Evolutionary conservation across 23 red algal species (phyloP), one percentile per base, ranked within the genome.

Genomic region (Agarophyton chilense): DNA sequence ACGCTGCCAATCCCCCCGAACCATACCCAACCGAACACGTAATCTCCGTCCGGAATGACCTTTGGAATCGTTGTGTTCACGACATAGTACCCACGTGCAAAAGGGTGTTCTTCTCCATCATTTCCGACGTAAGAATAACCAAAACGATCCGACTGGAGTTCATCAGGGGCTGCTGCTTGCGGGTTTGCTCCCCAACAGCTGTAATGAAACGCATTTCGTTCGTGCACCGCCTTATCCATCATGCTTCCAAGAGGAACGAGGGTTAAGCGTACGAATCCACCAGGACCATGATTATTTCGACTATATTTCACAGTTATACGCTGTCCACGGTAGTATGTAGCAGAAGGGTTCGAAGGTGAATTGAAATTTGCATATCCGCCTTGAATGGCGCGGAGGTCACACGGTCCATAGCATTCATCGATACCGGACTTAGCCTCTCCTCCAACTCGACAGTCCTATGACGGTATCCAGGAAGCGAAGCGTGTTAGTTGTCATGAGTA

Each of bases 241-340:
- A 77, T 92, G 21, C 51, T 60, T n/a, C 40, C 61, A 16, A 92
- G 26, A n/a, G 89, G 89, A 52, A 92, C 89, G 0, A 92, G 22
- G 22, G 89, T 71, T 17, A 79, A 60, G 18, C 89, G 89, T 21
- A 92, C 65, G 36, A 92, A 92, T 47, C 89, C 89, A 21, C 78
- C 77, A 52, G 78, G 77, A 21, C 79, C 89, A 62, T 92, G 89
- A 41, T 92, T 92, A 49, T 92, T 92, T n/a, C 82, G 82, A 63
- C 41, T 63, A 29, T 86, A 86, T 21, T 86, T 86, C n/a, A 86
- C 65, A 41, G 64, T 71, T 14, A 86, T 67, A 35, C 41, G 41
- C 28, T 86, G 64, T 25, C 82, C 82, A 21, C 82, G 82, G 34
- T 45, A 26, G 45, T 86, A 86, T 41, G 26, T 51, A 16, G 82